phyloP scores from a whole-genome alignment of 2,329 filamentous ascomycete species.

The Chaetomium olivaceum region DNA sequence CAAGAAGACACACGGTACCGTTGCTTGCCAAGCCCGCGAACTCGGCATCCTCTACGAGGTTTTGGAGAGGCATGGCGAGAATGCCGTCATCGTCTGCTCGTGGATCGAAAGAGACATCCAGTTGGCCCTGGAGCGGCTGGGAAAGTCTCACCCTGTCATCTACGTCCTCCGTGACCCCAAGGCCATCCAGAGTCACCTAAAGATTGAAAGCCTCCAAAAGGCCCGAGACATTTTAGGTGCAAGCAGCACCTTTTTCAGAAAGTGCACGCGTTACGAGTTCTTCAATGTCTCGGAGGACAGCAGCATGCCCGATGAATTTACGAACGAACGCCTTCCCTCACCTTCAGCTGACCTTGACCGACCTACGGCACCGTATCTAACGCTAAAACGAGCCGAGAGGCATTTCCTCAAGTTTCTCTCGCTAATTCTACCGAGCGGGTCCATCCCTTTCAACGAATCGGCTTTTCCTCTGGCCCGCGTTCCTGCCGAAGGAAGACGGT shows the following conservation, averaged over 20 bases:
- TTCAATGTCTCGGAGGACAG: conserved; percentile 68
- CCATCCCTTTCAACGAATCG: conserved; percentile 61
- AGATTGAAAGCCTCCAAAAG: conserved; percentile 55
- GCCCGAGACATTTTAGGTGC: conserved; percentile 59
- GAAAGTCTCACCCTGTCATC: conserved; percentile 67
- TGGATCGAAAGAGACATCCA: conserved; percentile 68
- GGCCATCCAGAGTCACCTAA: conserved; percentile 65
- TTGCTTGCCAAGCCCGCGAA: conserved; percentile 64
- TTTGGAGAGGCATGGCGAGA: conserved; percentile 58
- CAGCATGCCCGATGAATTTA: conserved; percentile 34
- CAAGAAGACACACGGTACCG: conserved; percentile 61
- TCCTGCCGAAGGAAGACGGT: conserved; percentile 59
- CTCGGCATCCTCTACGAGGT: conserved; percentile 61
- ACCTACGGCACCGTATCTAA: conserved; percentile 60
- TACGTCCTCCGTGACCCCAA: conserved; percentile 66
- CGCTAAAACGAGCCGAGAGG: conserved; percentile 66
- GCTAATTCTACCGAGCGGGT: conserved; percentile 55
- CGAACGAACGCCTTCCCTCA: conserved; percentile 26
- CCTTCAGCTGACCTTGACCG: conserved; percentile 39
- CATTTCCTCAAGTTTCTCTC: conserved; percentile 71
- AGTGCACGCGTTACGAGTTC: conserved; percentile 73
- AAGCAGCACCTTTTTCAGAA: conserved; percentile 60
- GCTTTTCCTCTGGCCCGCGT: conserved; percentile 66
- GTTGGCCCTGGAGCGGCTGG: conserved; percentile 60
- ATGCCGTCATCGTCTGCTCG: conserved; percentile 70